phyloP scores from a whole-genome alignment of 148 eudicot genomes.

The Hydrangea macrophylla region DNA sequence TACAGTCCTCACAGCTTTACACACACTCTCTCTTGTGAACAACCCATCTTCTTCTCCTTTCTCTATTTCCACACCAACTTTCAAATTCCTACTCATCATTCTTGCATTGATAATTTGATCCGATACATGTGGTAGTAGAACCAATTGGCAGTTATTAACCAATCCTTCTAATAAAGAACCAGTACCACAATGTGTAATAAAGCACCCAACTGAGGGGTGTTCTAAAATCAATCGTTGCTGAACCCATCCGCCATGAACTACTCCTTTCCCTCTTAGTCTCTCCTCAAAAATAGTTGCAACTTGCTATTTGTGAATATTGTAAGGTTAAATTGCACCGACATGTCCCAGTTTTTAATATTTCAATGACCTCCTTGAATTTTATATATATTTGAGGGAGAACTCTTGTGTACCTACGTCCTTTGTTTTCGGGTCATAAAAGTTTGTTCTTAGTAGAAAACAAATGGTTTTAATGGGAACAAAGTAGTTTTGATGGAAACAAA shows the following conservation, averaged over 20 bases:
- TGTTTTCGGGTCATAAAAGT: too few relatives aligned
- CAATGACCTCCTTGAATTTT: too few relatives aligned
- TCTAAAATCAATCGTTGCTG: constrained; percentile 1
- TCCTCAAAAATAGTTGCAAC: too few relatives aligned
- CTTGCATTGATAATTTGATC: constrained; percentile 8
- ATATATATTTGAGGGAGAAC: too few relatives aligned
- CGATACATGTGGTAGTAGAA: background rate
- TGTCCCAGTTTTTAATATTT: too few relatives aligned
- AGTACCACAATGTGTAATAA: constrained; percentile 10
- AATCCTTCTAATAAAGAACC: background rate
- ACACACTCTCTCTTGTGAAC: constrained; percentile 9
- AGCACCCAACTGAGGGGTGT: constrained; percentile 11
- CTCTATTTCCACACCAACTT: constrained; percentile 14
- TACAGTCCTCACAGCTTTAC: constrained; percentile 9
- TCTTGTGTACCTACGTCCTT: too few relatives aligned
- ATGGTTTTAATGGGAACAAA: too few relatives aligned
- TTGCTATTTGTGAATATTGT: too few relatives aligned
- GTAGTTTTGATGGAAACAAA: too few relatives aligned
- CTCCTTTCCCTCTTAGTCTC: background rate
- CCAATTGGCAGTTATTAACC: constrained; percentile 7
- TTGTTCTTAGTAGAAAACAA: too few relatives aligned
- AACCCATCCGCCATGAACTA: constrained; percentile 10
- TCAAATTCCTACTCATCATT: background rate
- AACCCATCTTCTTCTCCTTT: constrained; percentile 9
- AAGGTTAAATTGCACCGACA: too few relatives aligned